Base-by-base conservation (phyloP, 768 basidiomycete genomes). In the Boletus coccyginus region DNA sequence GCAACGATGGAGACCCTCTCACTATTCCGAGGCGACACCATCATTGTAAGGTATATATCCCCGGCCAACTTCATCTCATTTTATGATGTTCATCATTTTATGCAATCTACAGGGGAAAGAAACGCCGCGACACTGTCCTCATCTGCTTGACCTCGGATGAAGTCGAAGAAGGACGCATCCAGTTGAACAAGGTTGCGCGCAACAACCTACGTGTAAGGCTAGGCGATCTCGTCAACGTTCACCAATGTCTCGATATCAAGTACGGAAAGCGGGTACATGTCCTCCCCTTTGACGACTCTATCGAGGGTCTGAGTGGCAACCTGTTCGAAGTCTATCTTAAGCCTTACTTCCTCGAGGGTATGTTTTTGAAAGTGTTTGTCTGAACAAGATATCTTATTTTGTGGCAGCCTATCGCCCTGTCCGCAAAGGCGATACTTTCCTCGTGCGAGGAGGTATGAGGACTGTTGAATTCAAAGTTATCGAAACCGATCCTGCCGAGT, bases 401-500 rank as follows among this genome's bases (percentile, higher is more conserved):
- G 63, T 59, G 16, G 29, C 55, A 86, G 90, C 89, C n/a, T 96
- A 96, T 77, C 88, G 94, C 33, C 94, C 94, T 21, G 87, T 98
- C 47, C 88, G 94, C 69, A 96, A 94, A 78, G 97, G 96, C 51
- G 97, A 99, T 71, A 98, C 96, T 21, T 99, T 99, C 89, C 90
- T 98, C 52, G 95, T 98, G 62, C 91, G 96, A 63, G 97, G 97
- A 66, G 96, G 95, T 58, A 96, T 97, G 91, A 81, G 96, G 63
- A 95, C 94, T 49, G 96, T 98, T 43, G 97, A 99, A 75, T 99
- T 99, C 81, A 99, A 99, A 75, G 92, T 98, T 51, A 88, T 98
- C 63, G 97, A 98, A 74, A 97, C 94, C 35, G 97, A 99, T 72
- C 97, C 97, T 0, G 82, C 95, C 32, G 97, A 98, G 67, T 98